These are phyloP conservation scores for Hysterangium stoloniferum DNA, from an alignment of 768 basidiomycete genomes.

Conservation along the genomic window DNA sequence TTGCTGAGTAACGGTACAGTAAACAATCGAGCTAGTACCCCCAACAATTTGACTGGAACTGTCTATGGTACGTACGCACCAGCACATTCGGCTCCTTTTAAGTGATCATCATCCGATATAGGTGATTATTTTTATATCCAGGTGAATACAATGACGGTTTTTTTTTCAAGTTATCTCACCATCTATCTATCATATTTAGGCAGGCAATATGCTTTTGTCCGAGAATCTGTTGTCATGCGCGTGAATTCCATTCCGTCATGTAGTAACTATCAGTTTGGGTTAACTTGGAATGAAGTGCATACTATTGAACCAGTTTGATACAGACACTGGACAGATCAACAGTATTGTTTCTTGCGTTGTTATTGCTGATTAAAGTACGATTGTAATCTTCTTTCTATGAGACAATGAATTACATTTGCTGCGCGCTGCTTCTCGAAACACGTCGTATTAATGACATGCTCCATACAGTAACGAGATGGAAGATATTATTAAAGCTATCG, in stretches of 20 bases:
- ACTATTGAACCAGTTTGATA: too few relatives aligned
- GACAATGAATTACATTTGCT: too few relatives aligned
- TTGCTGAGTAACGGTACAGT: conserved; percentile 61
- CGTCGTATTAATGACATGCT: too few relatives aligned
- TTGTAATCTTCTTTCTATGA: too few relatives aligned
- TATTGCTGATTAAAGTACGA: too few relatives aligned
- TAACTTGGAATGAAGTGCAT: too few relatives aligned
- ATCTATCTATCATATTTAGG: neutral
- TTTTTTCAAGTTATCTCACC: neutral
- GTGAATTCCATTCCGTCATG: too few relatives aligned
- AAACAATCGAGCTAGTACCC: conserved; percentile 37
- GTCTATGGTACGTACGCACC: conserved; percentile 49
- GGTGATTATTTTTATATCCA: conserved; percentile 59
- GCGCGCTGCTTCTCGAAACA: too few relatives aligned
- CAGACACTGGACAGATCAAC: too few relatives aligned
- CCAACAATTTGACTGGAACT: conserved; percentile 53
- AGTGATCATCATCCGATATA: conserved; percentile 16
- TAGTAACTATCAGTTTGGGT: too few relatives aligned
- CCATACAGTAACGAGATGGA: conserved; percentile 78
- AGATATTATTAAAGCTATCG: conserved; percentile 75
- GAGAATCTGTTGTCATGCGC: neutral
- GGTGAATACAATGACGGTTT: conserved; percentile 1
- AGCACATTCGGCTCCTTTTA: neutral
- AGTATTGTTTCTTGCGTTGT: too few relatives aligned
- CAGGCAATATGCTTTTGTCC: conserved; percentile 7